Evolutionary conservation across 2,329 filamentous ascomycete genomes (phyloP).

Genomic region (Davidsoniella australis): DNA sequence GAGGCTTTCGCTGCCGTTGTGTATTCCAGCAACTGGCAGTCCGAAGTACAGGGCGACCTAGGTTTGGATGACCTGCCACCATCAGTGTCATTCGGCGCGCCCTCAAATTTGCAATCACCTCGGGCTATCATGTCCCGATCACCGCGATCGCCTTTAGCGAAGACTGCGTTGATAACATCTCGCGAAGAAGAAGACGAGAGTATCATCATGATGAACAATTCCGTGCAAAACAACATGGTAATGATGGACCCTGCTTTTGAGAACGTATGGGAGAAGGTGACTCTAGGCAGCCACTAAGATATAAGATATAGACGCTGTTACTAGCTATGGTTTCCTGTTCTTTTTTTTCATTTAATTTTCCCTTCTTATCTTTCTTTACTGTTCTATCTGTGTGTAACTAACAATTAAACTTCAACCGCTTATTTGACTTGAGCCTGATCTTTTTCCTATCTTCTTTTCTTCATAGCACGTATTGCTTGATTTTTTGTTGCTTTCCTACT

Average conservation of each 20-base stretch:
- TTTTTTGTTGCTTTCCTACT: not conserved
- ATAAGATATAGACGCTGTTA: not conserved
- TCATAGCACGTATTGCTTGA: not conserved
- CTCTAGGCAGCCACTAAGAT: not conserved
- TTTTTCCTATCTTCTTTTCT: not conserved
- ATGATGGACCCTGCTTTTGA: constrained; percentile 33
- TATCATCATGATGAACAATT: constrained; percentile 32
- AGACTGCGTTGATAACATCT: constrained; percentile 4
- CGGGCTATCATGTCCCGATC: constrained; percentile 12
- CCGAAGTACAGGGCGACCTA: constrained; percentile 36
- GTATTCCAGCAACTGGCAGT: constrained; percentile 70
- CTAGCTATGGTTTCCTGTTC: not conserved
- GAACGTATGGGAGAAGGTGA: constrained; percentile 51
- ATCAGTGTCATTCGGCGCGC: constrained; percentile 8
- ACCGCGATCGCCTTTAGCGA: constrained; percentile 14
- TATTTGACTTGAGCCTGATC: not conserved
- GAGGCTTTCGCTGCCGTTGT: constrained; percentile 77
- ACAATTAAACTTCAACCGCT: too few species aligned
- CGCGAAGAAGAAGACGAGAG: constrained; percentile 27
- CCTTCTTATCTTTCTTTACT: too few species aligned
- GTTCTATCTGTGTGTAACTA: too few species aligned
- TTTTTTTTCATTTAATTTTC: not conserved
- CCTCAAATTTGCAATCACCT: not conserved
- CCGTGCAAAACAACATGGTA: constrained; percentile 18
- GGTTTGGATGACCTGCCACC: constrained; percentile 16